A percentile compares a stretch with the other conserved stretches of the same genome.
Conservation (phyloP, 2,329 filamentous ascomycete species). For the Penicillium sp. region DNA sequence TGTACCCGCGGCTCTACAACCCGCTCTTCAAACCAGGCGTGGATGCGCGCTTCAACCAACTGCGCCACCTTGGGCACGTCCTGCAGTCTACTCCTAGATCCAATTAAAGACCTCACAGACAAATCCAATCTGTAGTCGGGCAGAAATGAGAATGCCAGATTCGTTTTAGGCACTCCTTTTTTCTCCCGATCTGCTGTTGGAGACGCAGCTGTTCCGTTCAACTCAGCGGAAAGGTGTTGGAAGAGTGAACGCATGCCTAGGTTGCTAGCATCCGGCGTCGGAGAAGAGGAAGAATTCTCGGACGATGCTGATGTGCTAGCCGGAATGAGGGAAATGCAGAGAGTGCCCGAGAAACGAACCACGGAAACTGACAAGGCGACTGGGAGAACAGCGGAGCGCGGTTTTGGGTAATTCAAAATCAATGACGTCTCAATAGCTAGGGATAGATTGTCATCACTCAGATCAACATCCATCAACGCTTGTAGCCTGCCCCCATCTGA, state of each 20-base stretch:
- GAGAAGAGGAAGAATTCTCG: constrained; percentile 31
- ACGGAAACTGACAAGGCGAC: constrained; percentile 90
- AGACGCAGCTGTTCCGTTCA: constrained; percentile 15
- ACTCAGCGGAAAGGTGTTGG: constrained; percentile 9
- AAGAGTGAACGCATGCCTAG: constrained; percentile 7
- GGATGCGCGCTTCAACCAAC: constrained; percentile 60
- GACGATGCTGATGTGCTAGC: constrained; percentile 41
- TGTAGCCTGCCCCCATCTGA: constrained; percentile 73
- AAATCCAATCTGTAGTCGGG: constrained; percentile 63
- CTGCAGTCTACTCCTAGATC: constrained; percentile 59
- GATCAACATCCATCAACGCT: constrained; percentile 92
- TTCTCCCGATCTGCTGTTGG: constrained; percentile 42
- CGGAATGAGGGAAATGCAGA: constrained; percentile 90
- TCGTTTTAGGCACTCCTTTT: constrained; percentile 65
- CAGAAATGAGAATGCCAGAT: constrained; percentile 85
- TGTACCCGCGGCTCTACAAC: constrained; percentile 64
- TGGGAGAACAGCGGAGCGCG: constrained; percentile 80
- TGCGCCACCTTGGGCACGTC: constrained; percentile 66
- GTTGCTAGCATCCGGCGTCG: constrained; percentile 18
- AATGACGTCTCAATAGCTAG: constrained; percentile 91
- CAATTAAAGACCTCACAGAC: constrained; percentile 61
- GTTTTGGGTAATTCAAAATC: constrained; percentile 90
- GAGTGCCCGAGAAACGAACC: constrained; percentile 87
- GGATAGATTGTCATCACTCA: constrained; percentile 88
- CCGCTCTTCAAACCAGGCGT: constrained; percentile 65